These are phyloP conservation scores for Glycyrrhiza uralensis DNA, from an alignment of 306 rosid species.

Conservation along the genomic window DNA sequence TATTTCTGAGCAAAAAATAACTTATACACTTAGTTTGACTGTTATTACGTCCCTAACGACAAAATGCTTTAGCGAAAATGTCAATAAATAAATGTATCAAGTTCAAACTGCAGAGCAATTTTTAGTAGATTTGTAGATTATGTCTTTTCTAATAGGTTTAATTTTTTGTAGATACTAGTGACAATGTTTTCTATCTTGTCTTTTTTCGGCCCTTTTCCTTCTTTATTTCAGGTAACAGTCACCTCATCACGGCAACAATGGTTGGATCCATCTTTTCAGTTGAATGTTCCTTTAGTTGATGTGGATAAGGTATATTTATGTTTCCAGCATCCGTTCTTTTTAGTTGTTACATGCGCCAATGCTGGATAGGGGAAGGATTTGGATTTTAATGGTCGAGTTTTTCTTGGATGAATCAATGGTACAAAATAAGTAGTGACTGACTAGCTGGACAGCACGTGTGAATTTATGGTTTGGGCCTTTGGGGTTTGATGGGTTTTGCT, in stretches of 20 bases:
- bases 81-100: neutral
- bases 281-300: slow-evolving; percentile 85
- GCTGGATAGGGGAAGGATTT: neutral
- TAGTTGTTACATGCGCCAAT: neutral
- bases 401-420: slow-evolving; percentile 5
- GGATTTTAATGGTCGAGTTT: slow-evolving; percentile 4
- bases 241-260: slow-evolving; percentile 54
- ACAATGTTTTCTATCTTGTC: neutral
- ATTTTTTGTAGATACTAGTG: neutral
- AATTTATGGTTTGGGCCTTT: neutral
- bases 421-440: neutral
- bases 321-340: slow-evolving; percentile 12
- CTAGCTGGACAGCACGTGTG: neutral
- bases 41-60: neutral
- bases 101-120: neutral
- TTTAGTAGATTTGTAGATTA: neutral
- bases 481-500: neutral
- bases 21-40: neutral
- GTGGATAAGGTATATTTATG: slow-evolving; percentile 75
- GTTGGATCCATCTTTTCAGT: slow-evolving; percentile 67
- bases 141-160: neutral
- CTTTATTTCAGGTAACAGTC: slow-evolving; percentile 51
- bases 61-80: neutral
- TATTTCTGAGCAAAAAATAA: neutral
- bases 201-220: slow-evolving; percentile 2